Conservation (phyloP, 192 early-diverging fungal species). For the Linnemannia schmuckeri region DNA sequence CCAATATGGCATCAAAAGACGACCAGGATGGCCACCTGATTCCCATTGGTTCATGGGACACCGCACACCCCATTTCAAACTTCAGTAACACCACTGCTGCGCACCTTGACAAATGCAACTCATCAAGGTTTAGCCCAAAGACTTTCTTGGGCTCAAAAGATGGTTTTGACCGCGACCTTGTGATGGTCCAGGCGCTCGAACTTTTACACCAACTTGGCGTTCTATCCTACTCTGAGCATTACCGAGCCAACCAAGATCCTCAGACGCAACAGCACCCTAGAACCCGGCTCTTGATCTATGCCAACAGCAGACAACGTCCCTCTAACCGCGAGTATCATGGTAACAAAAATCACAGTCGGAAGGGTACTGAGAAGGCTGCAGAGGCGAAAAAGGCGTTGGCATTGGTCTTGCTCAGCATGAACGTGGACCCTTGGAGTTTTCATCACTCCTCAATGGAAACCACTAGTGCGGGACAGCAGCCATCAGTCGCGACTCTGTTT, state of each 20-base stretch:
- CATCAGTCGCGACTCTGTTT: background rate
- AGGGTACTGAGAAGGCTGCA: background rate
- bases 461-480: background rate
- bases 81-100: background rate
- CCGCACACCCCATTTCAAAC: background rate
- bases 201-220: background rate
- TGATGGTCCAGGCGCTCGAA: conserved; percentile 11
- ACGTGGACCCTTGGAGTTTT: conserved; percentile 24
- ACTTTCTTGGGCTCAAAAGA: background rate
- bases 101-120: background rate
- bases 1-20: background rate
- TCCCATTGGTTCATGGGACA: conserved; percentile 47
- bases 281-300: conserved; percentile 27
- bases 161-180: background rate
- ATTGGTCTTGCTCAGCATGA: conserved; percentile 35
- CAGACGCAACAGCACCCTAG: background rate
- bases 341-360: background rate
- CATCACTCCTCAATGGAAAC: background rate
- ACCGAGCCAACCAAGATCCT: background rate
- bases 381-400: conserved; percentile 13
- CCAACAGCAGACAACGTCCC: background rate
- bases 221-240: background rate
- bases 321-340: background rate
- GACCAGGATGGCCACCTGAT: background rate
- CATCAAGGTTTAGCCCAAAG: background rate